Conservation (phyloP, 306 rosid species). For the Cyclanthera cordifolia region DNA sequence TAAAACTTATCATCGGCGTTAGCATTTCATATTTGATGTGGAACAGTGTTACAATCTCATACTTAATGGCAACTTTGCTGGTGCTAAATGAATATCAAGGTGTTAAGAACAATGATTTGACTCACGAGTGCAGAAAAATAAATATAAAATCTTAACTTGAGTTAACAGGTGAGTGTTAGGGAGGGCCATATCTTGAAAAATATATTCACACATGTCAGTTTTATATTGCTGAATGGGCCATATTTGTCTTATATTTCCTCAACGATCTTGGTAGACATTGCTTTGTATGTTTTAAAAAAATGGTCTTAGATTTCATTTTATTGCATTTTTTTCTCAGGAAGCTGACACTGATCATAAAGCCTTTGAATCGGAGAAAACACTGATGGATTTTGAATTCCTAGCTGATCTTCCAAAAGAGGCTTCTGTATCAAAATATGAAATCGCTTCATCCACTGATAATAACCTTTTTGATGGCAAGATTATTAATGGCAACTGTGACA, state of each 20-base stretch:
- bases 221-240: neutral
- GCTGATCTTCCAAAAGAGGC: conserved; percentile 32
- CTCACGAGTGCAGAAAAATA: neutral
- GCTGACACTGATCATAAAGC: conserved; percentile 28
- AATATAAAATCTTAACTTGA: neutral
- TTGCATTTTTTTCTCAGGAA: conserved; percentile 20
- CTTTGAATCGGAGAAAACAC: conserved; percentile 26
- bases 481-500: conserved; percentile 21
- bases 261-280: neutral
- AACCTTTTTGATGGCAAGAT: conserved; percentile 17
- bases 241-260: neutral
- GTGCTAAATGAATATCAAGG: neutral
- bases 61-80: neutral
- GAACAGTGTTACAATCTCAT: neutral
- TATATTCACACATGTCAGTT: neutral
- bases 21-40: neutral
- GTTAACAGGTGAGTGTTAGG: neutral
- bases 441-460: conserved; percentile 26
- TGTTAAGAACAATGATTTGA: neutral
- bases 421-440: conserved; percentile 20
- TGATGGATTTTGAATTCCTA: conserved; percentile 39
- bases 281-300: neutral
- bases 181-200: neutral
- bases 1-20: neutral
- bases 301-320: neutral